Evolutionary conservation across 768 basidiomycete species (phyloP).

Genomic region (Rhizopogon roseolus): DNA sequence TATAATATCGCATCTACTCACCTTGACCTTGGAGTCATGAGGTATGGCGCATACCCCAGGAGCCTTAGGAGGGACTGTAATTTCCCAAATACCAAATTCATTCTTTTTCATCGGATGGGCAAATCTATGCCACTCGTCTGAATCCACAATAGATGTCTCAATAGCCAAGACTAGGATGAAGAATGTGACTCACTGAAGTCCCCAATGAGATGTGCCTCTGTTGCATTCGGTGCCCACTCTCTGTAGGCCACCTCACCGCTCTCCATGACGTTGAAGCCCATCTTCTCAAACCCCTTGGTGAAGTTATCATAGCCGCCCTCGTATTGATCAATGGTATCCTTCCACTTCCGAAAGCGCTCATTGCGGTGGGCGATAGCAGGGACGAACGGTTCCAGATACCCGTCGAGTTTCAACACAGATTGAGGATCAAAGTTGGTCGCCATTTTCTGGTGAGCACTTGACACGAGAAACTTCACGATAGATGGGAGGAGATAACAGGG

Average conservation of each 20-base stretch:
- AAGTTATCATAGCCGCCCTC: slow-evolving; percentile 86
- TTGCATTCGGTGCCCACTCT: slow-evolving; percentile 95
- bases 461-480: slow-evolving; percentile 1
- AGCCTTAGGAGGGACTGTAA: slow-evolving; percentile 61
- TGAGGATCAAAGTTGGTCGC: slow-evolving; percentile 53
- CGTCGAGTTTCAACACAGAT: slow-evolving; percentile 58
- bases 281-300: slow-evolving; percentile 46
- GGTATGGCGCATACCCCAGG: slow-evolving; percentile 78
- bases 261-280: slow-evolving; percentile 69
- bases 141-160: not conserved
- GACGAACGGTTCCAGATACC: slow-evolving; percentile 70
- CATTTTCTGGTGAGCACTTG: slow-evolving; percentile 12
- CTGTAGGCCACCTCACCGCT: slow-evolving; percentile 76
- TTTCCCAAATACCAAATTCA: slow-evolving; percentile 87
- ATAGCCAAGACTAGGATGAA: not conserved
- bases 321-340: slow-evolving; percentile 61
- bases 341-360: slow-evolving; percentile 69
- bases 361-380: slow-evolving; percentile 66
- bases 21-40: slow-evolving; percentile 96
- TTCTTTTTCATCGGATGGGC: slow-evolving; percentile 86
- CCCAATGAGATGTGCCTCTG: slow-evolving; percentile 80
- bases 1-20: slow-evolving; percentile 21
- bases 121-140: slow-evolving; percentile 85
- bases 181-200: slow-evolving; percentile 81
- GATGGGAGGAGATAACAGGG: slow-evolving; percentile 4